A percentile compares a stretch with the other conserved stretches of the same genome.
phyloP scores from a whole-genome alignment of 768 basidiomycete genomes.

The Terana coerulea region DNA sequence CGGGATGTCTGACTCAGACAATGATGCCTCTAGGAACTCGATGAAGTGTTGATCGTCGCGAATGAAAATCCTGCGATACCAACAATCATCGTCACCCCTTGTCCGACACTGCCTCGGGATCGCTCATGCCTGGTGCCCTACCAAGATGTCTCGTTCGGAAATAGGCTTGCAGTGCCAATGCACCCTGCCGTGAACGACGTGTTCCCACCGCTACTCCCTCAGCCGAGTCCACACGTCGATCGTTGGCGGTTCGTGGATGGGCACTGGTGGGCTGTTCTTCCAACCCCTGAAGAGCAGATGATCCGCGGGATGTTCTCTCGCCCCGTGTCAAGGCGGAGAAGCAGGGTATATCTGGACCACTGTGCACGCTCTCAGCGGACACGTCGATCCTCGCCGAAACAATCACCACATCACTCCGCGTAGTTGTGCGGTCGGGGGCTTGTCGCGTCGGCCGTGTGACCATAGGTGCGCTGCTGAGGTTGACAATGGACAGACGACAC shows the following conservation, averaged over 20 bases:
- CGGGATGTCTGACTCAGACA: neutral
- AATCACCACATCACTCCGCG: neutral
- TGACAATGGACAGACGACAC: too few relatives aligned
- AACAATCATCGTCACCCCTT: conserved; percentile 49
- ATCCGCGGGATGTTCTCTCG: conserved; percentile 41
- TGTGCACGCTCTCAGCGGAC: conserved; percentile 5
- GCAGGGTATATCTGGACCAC: neutral
- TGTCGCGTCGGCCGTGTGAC: too few relatives aligned
- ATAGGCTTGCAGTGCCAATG: conserved; percentile 45
- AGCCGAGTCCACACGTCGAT: conserved; percentile 27
- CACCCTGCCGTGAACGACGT: conserved; percentile 42
- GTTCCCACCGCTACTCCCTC: conserved; percentile 41
- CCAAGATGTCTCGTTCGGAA: conserved; percentile 53
- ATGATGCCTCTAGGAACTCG: neutral
- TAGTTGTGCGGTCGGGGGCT: neutral
- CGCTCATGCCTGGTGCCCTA: conserved; percentile 45
- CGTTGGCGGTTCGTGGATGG: conserved; percentile 49
- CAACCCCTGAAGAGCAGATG: conserved; percentile 44
- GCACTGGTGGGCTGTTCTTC: conserved; percentile 50
- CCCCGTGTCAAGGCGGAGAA: conserved; percentile 17
- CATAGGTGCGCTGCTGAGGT: too few relatives aligned
- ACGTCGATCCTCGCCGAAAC: conserved; percentile 1
- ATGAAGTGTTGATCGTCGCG: conserved; percentile 14
- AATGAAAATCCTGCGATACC: conserved; percentile 37
- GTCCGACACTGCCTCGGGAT: conserved; percentile 36